Evolutionary conservation across 2,329 filamentous ascomycete species (phyloP).

Genomic region (Thielaviopsis musarum): DNA sequence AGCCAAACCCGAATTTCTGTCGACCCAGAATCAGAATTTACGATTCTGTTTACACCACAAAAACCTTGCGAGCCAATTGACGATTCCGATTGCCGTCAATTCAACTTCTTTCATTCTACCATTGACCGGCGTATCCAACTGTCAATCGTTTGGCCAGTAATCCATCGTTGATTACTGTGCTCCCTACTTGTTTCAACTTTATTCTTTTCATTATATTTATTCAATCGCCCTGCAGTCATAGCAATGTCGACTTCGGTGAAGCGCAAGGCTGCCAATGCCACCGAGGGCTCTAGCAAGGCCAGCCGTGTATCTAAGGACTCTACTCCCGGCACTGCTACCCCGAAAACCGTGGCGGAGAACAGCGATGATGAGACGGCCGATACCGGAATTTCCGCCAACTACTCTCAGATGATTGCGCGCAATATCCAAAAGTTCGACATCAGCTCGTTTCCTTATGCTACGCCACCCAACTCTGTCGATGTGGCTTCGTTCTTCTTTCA

Average conservation of each 20-base stretch:
- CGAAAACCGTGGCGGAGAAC: slow-evolving; percentile 39
- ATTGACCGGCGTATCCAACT: too few relatives aligned
- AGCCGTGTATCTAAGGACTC: slow-evolving; percentile 40
- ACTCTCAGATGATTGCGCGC: slow-evolving; percentile 35
- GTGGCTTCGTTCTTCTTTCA: slow-evolving; percentile 30
- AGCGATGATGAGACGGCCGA: slow-evolving; percentile 25
- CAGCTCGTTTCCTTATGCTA: slow-evolving; percentile 29
- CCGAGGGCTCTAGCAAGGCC: slow-evolving; percentile 33
- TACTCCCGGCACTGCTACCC: slow-evolving; percentile 43
- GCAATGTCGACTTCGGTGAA: slow-evolving; percentile 45
- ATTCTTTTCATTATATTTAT: background rate
- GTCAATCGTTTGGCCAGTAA: background rate
- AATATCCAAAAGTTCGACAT: slow-evolving; percentile 42
- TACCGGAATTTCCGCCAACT: slow-evolving; percentile 27
- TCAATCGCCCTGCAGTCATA: slow-evolving; percentile 4
- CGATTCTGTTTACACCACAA: too few relatives aligned
- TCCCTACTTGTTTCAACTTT: background rate
- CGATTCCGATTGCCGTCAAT: too few relatives aligned
- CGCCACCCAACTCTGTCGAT: slow-evolving; percentile 20
- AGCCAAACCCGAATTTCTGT: too few relatives aligned
- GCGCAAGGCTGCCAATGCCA: slow-evolving; percentile 43
- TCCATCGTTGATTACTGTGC: background rate
- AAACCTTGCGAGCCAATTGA: too few relatives aligned
- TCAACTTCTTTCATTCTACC: too few relatives aligned
- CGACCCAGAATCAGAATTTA: too few relatives aligned